A percentile compares a stretch with the other conserved stretches of the same genome.
Conservation (phyloP, 2,329 filamentous ascomycete genomes). For the Sodiomyces alkalinus region DNA sequence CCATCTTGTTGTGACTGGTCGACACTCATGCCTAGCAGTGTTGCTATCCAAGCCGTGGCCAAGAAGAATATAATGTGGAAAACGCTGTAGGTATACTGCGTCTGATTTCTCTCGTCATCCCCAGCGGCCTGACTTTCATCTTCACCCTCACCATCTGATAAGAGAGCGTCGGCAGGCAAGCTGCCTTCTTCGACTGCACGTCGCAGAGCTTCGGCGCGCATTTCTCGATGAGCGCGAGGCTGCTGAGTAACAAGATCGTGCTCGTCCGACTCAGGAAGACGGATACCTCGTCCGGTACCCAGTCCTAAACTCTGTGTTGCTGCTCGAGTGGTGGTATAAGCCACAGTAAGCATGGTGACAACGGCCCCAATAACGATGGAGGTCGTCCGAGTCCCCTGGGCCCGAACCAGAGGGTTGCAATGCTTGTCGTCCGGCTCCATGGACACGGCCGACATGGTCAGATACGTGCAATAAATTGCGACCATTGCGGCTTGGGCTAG, state of each 20-base stretch:
- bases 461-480: slow-evolving; percentile 93
- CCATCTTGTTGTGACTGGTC: slow-evolving; percentile 46
- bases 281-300: slow-evolving; percentile 41
- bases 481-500: slow-evolving; percentile 97
- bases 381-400: slow-evolving; percentile 75
- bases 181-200: slow-evolving; percentile 86
- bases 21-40: slow-evolving; percentile 62
- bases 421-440: slow-evolving; percentile 93
- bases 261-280: slow-evolving; percentile 56
- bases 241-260: slow-evolving; percentile 83
- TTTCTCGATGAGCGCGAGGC: slow-evolving; percentile 64
- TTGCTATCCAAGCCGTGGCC: slow-evolving; percentile 90
- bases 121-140: slow-evolving; percentile 43
- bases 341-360: slow-evolving; percentile 91
- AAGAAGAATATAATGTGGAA: slow-evolving; percentile 98
- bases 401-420: slow-evolving; percentile 83
- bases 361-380: slow-evolving; percentile 87
- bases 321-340: slow-evolving; percentile 92
- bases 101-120: slow-evolving; percentile 78
- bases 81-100: slow-evolving; percentile 90
- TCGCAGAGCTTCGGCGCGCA: slow-evolving; percentile 83
- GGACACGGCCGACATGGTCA: slow-evolving; percentile 94
- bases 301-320: slow-evolving; percentile 79
- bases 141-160: slow-evolving; percentile 57
- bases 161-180: slow-evolving; percentile 75